Evolutionary conservation across 305 asterid species (phyloP).

Genomic region (Fraxinus ornus): DNA sequence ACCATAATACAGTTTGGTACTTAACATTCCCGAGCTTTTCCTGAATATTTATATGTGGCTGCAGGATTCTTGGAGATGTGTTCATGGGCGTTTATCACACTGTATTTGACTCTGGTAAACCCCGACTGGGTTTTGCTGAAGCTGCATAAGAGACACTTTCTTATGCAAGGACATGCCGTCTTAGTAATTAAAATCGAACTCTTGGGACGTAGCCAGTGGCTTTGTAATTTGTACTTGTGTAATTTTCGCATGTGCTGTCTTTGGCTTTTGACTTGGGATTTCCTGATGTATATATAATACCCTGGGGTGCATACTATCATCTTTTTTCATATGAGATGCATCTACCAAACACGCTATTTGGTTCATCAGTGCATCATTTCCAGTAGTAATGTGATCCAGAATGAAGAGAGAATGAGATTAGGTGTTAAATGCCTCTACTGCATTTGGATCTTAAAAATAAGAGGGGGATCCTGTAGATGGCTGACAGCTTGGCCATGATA

Average conservation of each 20-base stretch:
- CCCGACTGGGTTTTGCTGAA: constrained; percentile 76
- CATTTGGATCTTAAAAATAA: neutral
- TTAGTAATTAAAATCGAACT: neutral
- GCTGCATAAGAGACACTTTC: constrained; percentile 44
- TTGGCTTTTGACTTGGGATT: neutral
- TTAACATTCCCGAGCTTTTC: neutral
- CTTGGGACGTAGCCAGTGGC: neutral
- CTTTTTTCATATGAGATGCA: neutral
- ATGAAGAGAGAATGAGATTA: neutral
- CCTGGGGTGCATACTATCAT: neutral
- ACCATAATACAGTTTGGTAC: neutral
- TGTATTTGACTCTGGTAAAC: constrained; percentile 80
- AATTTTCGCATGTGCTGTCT: neutral
- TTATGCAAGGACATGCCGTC: neutral
- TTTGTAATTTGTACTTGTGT: neutral
- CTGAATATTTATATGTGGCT: neutral
- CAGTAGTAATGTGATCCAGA: neutral
- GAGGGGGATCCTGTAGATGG: neutral
- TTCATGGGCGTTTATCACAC: constrained; percentile 96
- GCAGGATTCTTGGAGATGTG: constrained; percentile 95
- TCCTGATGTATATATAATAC: neutral
- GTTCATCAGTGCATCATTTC: neutral
- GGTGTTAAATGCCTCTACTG: neutral
- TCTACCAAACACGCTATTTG: neutral
- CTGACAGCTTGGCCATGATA: neutral